phyloP scores from a whole-genome alignment of 305 asterid genomes.

The Solanum hybrid region DNA sequence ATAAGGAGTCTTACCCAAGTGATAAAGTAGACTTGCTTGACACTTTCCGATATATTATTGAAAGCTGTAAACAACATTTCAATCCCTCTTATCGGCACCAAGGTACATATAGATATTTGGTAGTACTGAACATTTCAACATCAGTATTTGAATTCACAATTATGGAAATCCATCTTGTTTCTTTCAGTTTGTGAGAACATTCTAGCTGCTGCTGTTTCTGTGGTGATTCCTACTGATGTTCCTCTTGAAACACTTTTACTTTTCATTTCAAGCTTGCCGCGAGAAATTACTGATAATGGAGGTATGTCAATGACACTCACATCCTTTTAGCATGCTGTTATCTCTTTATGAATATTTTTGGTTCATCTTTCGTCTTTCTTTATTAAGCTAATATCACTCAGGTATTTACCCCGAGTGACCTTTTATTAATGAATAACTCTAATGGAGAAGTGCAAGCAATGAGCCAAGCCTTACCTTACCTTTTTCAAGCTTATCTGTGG shows the following conservation, averaged over 20 bases:
- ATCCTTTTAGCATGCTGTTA: background rate
- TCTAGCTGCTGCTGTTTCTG: constrained; percentile 57
- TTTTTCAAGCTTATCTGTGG: background rate
- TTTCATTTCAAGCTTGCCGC: constrained; percentile 79
- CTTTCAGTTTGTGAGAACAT: constrained; percentile 71
- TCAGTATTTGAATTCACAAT: background rate
- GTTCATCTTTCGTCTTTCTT: background rate
- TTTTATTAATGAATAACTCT: background rate
- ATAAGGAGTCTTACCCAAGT: constrained; percentile 21
- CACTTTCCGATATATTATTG: constrained; percentile 61
- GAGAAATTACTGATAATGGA: constrained; percentile 72
- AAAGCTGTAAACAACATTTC: constrained; percentile 85
- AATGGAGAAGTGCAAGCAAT: background rate
- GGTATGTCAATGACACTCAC: constrained; percentile 29
- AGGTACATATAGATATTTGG: constrained; percentile 37
- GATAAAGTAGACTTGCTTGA: constrained; percentile 61
- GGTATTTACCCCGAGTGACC: background rate
- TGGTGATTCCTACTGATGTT: constrained; percentile 51
- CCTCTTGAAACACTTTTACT: constrained; percentile 65
- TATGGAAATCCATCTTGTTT: constrained; percentile 12
- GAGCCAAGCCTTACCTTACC: background rate
- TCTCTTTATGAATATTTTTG: background rate
- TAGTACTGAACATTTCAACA: constrained; percentile 6
- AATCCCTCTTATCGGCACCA: constrained; percentile 71
- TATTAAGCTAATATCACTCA: background rate